Evolutionary conservation across 768 basidiomycete species (phyloP).

Genomic region (Tylopilus rubrobrunneus): DNA sequence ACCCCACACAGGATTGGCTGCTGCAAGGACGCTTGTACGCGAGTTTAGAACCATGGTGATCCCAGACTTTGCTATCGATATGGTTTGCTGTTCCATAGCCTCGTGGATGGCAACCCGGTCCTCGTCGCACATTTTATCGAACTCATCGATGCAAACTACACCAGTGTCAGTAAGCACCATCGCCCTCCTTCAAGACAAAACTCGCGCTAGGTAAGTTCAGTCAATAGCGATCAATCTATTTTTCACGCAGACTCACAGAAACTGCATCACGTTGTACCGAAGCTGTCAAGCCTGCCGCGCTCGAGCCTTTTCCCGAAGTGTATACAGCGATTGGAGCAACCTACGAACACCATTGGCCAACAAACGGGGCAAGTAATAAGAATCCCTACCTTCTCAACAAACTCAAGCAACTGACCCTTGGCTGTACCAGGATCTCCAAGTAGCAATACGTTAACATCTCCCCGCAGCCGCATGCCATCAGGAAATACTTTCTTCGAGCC

Average conservation of each 20-base stretch:
- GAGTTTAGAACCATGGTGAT: constrained; percentile 98
- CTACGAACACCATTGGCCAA: constrained; percentile 33
- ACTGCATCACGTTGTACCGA: constrained; percentile 92
- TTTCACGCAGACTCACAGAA: constrained; percentile 53
- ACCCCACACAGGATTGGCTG: constrained; percentile 97
- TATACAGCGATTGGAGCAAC: constrained; percentile 98
- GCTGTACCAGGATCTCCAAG: constrained; percentile 99
- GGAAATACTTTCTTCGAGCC: constrained; percentile 97
- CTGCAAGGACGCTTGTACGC: constrained; percentile 91
- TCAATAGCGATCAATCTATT: constrained; percentile 1
- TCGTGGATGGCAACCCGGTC: constrained; percentile 99
- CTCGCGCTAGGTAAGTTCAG: constrained; percentile 61
- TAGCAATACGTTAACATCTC: constrained; percentile 95
- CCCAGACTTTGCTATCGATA: constrained; percentile 98
- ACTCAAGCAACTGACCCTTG: constrained; percentile 96
- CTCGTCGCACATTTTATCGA: constrained; percentile 99
- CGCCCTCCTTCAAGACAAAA: constrained; percentile 99
- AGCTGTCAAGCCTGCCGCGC: constrained; percentile 97
- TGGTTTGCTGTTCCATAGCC: constrained; percentile 99
- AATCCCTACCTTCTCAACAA: constrained; percentile 81
- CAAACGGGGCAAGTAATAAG: neutral
- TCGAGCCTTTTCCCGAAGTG: constrained; percentile 97
- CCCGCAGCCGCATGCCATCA: constrained; percentile 94
- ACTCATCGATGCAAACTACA: constrained; percentile 99
- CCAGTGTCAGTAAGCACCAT: constrained; percentile 99